A percentile compares a stretch with the other conserved stretches of the same genome.
These are phyloP conservation scores for Porpolomopsis calyptriformis DNA, from an alignment of 768 basidiomycete species.

Conservation along the genomic window DNA sequence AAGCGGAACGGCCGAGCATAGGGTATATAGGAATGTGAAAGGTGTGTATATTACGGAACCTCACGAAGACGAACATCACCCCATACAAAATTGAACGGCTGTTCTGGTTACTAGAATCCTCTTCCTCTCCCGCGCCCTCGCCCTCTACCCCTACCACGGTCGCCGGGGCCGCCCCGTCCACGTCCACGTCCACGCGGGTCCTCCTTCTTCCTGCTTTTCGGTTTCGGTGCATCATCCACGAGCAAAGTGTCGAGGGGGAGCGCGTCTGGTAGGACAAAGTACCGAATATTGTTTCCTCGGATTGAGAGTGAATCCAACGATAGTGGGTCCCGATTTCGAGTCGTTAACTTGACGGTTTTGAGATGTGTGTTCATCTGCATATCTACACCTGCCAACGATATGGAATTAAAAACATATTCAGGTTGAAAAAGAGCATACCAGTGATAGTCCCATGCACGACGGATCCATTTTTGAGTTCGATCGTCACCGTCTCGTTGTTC, in stretches of 20 bases:
- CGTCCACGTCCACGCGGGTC: constrained; percentile 58
- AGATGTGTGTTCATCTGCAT: constrained; percentile 99
- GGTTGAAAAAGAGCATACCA: constrained; percentile 39
- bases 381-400: constrained; percentile 58
- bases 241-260: constrained; percentile 92
- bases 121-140: constrained; percentile 47
- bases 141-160: constrained; percentile 41
- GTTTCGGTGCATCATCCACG: constrained; percentile 96
- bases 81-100: too few relatives aligned
- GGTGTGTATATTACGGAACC: too few relatives aligned
- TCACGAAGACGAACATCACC: too few relatives aligned
- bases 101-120: constrained; percentile 22
- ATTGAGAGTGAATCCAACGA: constrained; percentile 87
- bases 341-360: constrained; percentile 96
- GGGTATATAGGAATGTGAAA: too few relatives aligned
- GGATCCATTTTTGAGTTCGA: constrained; percentile 97
- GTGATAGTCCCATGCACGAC: constrained; percentile 95
- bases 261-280: constrained; percentile 96
- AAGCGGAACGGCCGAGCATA: constrained; percentile 2
- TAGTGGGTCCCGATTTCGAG: constrained; percentile 78
- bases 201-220: constrained; percentile 87
- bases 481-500: constrained; percentile 97
- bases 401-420: neutral
- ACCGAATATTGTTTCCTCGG: constrained; percentile 93
- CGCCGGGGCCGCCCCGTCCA: constrained; percentile 35